Evolutionary conservation across 1,284 basidiomycete species (phyloP).

Genomic region (Ganoderma sinense): DNA sequence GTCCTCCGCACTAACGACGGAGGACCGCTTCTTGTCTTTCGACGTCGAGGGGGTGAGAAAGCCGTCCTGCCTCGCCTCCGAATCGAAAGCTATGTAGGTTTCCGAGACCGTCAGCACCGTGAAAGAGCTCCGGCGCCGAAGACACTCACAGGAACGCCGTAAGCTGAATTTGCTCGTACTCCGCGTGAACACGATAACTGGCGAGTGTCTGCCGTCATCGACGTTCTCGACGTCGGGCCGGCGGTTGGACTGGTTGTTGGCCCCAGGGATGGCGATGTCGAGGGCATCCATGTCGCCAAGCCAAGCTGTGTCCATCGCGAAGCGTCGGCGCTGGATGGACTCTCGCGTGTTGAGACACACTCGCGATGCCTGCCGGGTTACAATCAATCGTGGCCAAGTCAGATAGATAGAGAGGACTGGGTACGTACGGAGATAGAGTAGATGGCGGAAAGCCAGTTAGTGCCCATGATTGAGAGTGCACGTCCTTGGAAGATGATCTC

Average conservation of each 20-base stretch:
- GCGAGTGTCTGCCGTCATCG: neutral
- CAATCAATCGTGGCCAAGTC: neutral
- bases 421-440: slow-evolving; percentile 16
- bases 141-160: slow-evolving; percentile 9
- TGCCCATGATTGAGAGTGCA: slow-evolving; percentile 11
- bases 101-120: neutral
- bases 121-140: neutral
- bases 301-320: neutral
- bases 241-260: neutral
- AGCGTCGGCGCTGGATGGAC: slow-evolving; percentile 10
- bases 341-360: slow-evolving; percentile 25
- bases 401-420: neutral
- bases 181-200: slow-evolving; percentile 5
- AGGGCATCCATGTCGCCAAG: neutral
- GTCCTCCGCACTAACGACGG: neutral
- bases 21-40: neutral
- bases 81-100: slow-evolving; percentile 15
- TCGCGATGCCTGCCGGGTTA: slow-evolving; percentile 18
- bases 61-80: neutral
- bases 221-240: neutral
- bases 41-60: neutral
- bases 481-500: slow-evolving; percentile 15
- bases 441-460: slow-evolving; percentile 15
- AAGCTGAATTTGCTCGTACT: slow-evolving; percentile 3
- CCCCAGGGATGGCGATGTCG: neutral